Conservation (phyloP, 495 filamentous ascomycete genomes). For the Neurospora sp. region DNA sequence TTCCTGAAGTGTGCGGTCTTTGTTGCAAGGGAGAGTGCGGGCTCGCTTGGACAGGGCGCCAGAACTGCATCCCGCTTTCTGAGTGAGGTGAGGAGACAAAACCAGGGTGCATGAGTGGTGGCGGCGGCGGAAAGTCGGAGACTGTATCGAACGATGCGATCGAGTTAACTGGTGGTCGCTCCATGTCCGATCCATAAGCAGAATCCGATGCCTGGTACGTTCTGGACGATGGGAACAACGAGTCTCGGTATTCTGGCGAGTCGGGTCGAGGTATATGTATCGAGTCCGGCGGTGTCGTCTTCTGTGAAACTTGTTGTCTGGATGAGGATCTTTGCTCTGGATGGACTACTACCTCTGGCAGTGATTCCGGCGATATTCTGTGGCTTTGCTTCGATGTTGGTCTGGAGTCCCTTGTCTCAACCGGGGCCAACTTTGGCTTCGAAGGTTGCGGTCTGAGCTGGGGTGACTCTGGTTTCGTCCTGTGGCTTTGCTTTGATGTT, state of each 20-base stretch:
- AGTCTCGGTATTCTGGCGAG: slow-evolving; percentile 18
- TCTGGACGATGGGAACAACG: slow-evolving; percentile 19
- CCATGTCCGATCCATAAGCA: slow-evolving; percentile 43
- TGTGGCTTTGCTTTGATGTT: background rate
- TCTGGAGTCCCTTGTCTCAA: slow-evolving; percentile 9
- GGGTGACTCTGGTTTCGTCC: background rate
- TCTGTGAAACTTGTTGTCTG: slow-evolving; percentile 39
- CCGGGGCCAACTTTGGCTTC: slow-evolving; percentile 16
- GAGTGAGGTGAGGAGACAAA: slow-evolving; percentile 39
- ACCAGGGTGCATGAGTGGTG: slow-evolving; percentile 23
- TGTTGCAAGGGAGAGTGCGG: slow-evolving; percentile 47
- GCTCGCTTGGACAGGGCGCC: slow-evolving; percentile 42
- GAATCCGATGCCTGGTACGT: slow-evolving; percentile 36
- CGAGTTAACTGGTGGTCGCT: slow-evolving; percentile 25
- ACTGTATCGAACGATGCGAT: slow-evolving; percentile 20
- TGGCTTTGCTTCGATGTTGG: background rate
- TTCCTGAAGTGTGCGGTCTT: slow-evolving; percentile 42
- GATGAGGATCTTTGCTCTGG: slow-evolving; percentile 32
- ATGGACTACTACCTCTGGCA: slow-evolving; percentile 14
- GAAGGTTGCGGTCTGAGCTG: slow-evolving; percentile 6
- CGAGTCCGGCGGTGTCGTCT: slow-evolving; percentile 30
- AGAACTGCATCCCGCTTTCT: slow-evolving; percentile 35
- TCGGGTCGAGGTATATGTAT: slow-evolving; percentile 34
- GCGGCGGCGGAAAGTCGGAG: slow-evolving; percentile 25
- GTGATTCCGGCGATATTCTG: slow-evolving; percentile 2